These are phyloP conservation scores for Apophysomyces trapeziformis DNA, from an alignment of 371 early-diverging fungal species.

Conservation along the genomic window DNA sequence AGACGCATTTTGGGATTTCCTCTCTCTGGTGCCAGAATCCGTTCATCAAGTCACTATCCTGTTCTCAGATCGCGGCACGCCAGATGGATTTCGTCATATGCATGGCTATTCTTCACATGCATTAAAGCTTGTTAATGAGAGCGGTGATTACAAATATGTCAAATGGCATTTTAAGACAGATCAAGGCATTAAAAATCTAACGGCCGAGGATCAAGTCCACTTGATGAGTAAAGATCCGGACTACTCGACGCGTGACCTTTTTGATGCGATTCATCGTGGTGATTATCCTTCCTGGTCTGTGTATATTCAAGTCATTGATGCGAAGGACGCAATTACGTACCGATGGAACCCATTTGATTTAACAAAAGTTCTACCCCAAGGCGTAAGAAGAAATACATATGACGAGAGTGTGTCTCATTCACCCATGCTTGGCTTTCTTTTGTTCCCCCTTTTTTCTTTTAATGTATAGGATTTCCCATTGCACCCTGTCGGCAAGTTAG, in stretches of 20 bases:
- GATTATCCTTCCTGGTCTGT: conserved; percentile 80
- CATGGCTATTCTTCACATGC: conserved; percentile 82
- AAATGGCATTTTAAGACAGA: conserved; percentile 90
- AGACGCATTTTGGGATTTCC: conserved; percentile 73
- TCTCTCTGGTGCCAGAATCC: conserved; percentile 77
- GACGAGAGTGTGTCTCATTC: no score
- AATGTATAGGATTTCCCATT: conserved; percentile 31
- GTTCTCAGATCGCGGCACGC: conserved; percentile 83
- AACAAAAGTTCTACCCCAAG: conserved; percentile 84
- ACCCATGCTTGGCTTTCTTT: no score
- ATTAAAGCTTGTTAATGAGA: conserved; percentile 73
- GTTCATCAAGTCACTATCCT: conserved; percentile 81
- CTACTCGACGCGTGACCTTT: conserved; percentile 77
- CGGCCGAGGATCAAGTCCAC: conserved; percentile 64
- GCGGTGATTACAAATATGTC: conserved; percentile 74
- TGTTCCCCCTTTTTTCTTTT: background rate
- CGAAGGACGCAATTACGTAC: conserved; percentile 73
- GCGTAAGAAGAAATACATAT: conserved; percentile 24
- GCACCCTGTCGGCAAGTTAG: conserved; percentile 70
- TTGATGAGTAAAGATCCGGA: conserved; percentile 74
- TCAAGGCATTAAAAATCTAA: conserved; percentile 79
- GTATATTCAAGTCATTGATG: conserved; percentile 76
- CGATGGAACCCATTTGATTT: conserved; percentile 83
- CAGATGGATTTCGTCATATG: conserved; percentile 80
- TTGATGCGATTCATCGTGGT: conserved; percentile 71